These are phyloP conservation scores for Trichoderma gamsii DNA, from an alignment of 495 filamentous ascomycete species.

Conservation along the genomic window DNA sequence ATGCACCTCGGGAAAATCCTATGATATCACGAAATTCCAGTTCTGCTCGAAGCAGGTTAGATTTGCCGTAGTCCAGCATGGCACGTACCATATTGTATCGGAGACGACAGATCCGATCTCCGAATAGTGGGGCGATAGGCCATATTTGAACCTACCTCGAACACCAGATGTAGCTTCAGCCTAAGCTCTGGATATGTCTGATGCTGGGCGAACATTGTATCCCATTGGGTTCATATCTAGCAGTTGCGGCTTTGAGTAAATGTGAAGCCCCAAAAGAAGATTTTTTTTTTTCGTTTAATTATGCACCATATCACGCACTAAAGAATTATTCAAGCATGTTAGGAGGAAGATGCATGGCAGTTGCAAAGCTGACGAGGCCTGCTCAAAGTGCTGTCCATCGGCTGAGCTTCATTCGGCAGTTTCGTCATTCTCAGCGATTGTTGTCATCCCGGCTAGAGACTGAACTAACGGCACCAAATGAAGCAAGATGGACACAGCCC, in stretches of 20 bases:
- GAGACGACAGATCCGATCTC: slow-evolving; percentile 1
- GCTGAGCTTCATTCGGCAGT: neutral
- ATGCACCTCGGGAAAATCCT: too few species aligned
- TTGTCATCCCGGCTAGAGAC: neutral
- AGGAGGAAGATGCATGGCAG: neutral
- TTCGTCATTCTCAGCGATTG: neutral
- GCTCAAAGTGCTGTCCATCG: neutral
- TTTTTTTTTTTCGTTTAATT: too few species aligned
- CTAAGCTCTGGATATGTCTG: neutral
- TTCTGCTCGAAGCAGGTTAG: too few species aligned
- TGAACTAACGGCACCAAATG: slow-evolving; percentile 85
- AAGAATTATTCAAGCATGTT: neutral
- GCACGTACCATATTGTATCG: neutral
- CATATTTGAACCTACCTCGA: neutral
- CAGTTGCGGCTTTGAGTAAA: too few species aligned
- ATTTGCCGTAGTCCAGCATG: neutral
- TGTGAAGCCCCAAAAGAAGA: too few species aligned
- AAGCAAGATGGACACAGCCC: slow-evolving; percentile 71
- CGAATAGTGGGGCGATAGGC: neutral
- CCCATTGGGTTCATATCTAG: too few species aligned
- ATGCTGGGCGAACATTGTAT: too few species aligned
- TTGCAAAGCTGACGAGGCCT: neutral
- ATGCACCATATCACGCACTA: too few species aligned
- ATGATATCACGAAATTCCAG: too few species aligned
- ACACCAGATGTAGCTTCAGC: neutral